A percentile compares a stretch with the other conserved stretches of the same genome.
These are phyloP conservation scores for Trichophyton benhamiae DNA, from an alignment of 2,329 filamentous ascomycete genomes.

Conservation along the genomic window DNA sequence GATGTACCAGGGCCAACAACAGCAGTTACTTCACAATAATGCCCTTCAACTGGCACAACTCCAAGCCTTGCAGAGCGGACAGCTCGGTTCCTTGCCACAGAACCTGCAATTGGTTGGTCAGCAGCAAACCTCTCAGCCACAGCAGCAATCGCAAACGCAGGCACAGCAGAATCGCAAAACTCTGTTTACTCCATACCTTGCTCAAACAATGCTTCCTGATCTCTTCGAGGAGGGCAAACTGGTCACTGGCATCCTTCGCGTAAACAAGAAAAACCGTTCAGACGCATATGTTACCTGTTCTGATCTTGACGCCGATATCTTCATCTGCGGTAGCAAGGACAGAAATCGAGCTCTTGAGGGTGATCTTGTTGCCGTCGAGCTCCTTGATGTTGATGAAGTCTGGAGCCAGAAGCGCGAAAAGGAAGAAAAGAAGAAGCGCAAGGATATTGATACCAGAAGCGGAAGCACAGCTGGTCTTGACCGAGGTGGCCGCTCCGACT, in stretches of 20 bases:
- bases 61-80: slow-evolving; percentile 52
- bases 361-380: slow-evolving; percentile 87
- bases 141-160: slow-evolving; percentile 52
- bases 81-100: slow-evolving; percentile 50
- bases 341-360: slow-evolving; percentile 93
- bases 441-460: slow-evolving; percentile 85
- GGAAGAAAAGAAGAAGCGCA: slow-evolving; percentile 99
- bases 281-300: slow-evolving; percentile 94
- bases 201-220: slow-evolving; percentile 84
- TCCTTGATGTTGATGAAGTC: slow-evolving; percentile 94
- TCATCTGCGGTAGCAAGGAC: slow-evolving; percentile 98
- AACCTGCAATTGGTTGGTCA: slow-evolving; percentile 53
- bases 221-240: slow-evolving; percentile 84
- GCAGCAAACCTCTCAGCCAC: slow-evolving; percentile 53
- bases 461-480: slow-evolving; percentile 61
- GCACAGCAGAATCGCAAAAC: slow-evolving; percentile 86
- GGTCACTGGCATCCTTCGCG: slow-evolving; percentile 87
- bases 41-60: slow-evolving; percentile 73
- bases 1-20: slow-evolving; percentile 66
- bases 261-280: slow-evolving; percentile 99
- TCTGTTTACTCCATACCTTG: slow-evolving; percentile 92
- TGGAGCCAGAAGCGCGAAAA: slow-evolving; percentile 99
- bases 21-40: slow-evolving; percentile 51
- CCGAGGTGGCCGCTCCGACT: slow-evolving; percentile 46
- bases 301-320: slow-evolving; percentile 94